phyloP scores from a whole-genome alignment of 345 rosid species.

The Citropsis articulata region DNA sequence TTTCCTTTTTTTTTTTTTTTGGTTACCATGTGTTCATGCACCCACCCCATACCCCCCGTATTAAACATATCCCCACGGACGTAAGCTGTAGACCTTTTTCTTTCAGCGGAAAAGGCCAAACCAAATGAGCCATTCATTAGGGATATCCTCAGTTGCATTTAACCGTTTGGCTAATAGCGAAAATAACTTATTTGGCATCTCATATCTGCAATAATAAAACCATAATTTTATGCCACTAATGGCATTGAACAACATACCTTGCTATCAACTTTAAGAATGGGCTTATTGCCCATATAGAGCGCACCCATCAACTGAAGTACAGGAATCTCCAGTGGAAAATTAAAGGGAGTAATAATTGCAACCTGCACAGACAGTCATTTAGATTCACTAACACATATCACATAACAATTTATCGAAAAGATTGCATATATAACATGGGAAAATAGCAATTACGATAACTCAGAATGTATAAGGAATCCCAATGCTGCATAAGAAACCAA shows the following conservation, averaged over 20 bases:
- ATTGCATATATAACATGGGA: neutral
- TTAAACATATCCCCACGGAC: too few relatives aligned
- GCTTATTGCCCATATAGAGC: slow-evolving; percentile 97
- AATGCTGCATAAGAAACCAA: neutral
- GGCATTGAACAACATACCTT: slow-evolving; percentile 48
- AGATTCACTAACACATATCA: neutral
- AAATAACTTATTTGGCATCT: neutral
- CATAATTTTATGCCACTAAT: neutral
- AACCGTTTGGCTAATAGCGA: neutral
- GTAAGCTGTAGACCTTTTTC: too few relatives aligned
- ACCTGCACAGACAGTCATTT: slow-evolving; percentile 47
- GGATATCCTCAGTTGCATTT: neutral
- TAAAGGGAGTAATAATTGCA: slow-evolving; percentile 92
- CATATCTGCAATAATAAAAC: neutral
- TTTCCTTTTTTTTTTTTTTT: too few relatives aligned
- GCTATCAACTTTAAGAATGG: slow-evolving; percentile 91
- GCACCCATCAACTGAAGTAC: slow-evolving; percentile 98
- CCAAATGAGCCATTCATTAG: too few relatives aligned
- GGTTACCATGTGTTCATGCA: too few relatives aligned
- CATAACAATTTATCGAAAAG: neutral
- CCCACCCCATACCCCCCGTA: too few relatives aligned
- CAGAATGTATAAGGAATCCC: slow-evolving; percentile 7
- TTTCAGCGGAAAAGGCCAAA: too few relatives aligned
- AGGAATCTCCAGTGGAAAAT: slow-evolving; percentile 97
- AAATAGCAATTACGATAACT: neutral